Percentiles rank a stretch among this genome's conserved stretches.
Conservation (phyloP, 495 filamentous ascomycete genomes). For the Neurospora tetrasperma region DNA sequence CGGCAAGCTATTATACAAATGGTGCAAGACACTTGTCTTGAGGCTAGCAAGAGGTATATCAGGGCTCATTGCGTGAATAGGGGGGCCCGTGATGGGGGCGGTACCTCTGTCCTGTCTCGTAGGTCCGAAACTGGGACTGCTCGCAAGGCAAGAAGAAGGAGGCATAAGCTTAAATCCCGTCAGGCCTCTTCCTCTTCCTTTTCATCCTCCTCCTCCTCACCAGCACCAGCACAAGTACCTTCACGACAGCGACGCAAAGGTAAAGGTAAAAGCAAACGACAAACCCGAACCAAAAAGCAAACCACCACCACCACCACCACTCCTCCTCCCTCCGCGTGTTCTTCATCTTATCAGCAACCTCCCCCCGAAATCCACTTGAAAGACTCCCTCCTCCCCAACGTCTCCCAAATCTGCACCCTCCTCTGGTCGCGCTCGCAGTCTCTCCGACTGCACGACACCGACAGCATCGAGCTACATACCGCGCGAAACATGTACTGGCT, state of each 20-base stretch:
- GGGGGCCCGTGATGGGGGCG: background rate
- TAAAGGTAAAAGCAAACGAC: background rate
- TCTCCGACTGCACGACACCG: constrained; percentile 7
- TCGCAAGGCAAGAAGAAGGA: background rate
- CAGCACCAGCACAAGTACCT: background rate
- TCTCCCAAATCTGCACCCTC: constrained; percentile 20
- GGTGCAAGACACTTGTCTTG: constrained; percentile 17
- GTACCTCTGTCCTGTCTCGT: no score
- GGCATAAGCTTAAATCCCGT: background rate
- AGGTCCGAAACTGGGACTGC: no score
- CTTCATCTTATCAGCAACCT: background rate
- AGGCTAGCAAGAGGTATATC: constrained; percentile 17
- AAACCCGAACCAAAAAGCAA: background rate
- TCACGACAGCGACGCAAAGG: background rate
- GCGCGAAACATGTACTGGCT: constrained; percentile 16
- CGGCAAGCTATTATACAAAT: background rate
- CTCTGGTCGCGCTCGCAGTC: constrained; percentile 16
- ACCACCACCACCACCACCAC: no score
- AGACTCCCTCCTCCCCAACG: constrained; percentile 18
- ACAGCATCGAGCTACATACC: constrained; percentile 12
- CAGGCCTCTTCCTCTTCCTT: background rate
- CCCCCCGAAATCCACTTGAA: background rate
- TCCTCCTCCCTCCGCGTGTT: no score
- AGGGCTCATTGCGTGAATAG: constrained; percentile 13
- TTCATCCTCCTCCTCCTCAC: background rate